Evolutionary conservation across 164 flowering plant species (phyloP), one percentile per base, ranked within the genome.

Genomic region (Aristolochia contorta): DNA sequence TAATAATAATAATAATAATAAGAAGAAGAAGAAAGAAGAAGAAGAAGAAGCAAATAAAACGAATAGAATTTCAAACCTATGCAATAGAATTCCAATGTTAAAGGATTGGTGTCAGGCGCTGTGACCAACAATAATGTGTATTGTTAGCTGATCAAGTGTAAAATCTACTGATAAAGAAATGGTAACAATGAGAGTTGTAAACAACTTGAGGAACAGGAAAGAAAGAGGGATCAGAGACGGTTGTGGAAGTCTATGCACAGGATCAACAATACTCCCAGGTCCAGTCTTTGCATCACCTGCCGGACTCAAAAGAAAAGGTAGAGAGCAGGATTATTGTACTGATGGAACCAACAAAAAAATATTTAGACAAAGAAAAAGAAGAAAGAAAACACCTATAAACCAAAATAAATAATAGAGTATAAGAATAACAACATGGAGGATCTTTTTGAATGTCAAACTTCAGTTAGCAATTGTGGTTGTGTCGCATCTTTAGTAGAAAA

Each of bases 401-500:
- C 43, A 4, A 8, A 37, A 37, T 7, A 37, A 37, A 10, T 3
- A 37, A 37, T 37, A 37, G 43, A 37, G 43, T 4, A 37, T 37
- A 37, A 6, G 43, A 37, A 37, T 37, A 37, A 37, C 43, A 37
- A 37, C 43, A 67, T 86, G 74, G 48, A 77, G 91, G 43, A 37
- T 37, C 43, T 21, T 75, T 65, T 59, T 69, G 84, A 21, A 93
- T 24, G 65, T 86, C 90, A 27, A n/a, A 73, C 77, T 59, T 90
- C 96, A 74, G 86, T 62, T 56, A 80, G 74, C 41, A 80, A 69
- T 65, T 72, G 89, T 32, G 85, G 73, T 53, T 83, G 99, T 49
- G 97, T 59, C 55, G 75, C 74, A 65, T 91, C 99, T 69, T 93
- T 91, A 53, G 82, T 90, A 12, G 97, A 91, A 65, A 94, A 94